Evolutionary conservation across 106 monocot genomes (phyloP), one percentile per base, ranked within the genome.

Genomic region (Allium sativum): DNA sequence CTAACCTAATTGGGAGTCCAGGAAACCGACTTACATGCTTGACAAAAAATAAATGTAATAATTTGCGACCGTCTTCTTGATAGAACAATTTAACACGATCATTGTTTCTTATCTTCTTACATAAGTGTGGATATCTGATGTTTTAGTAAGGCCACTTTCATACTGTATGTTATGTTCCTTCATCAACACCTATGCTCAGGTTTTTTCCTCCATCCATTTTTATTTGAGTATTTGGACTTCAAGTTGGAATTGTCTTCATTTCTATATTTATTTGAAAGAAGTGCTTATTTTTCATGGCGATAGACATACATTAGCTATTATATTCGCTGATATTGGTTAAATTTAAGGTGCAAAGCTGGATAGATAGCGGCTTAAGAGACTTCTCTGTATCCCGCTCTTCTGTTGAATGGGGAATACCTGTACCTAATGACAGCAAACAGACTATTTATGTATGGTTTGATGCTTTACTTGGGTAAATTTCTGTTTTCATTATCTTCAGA

Each of bases 391-490:
- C 96, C 3, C 90, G 90, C n/a, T 76, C 90, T 3, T 96, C 84
- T 41, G 96, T 96, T 64, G 91, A 90, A 20, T 96, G 96, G 96
- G 96, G 96, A 59, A 96, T 96, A 75, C 84, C 90, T 67, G 87
- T 87, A 44, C 96, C 96, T 44, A 76, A 84, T 78, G 96, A 96
- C 55, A 52, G 55, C 42, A 90, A 84, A 22, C 96, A 96, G 66
- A 96, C 96, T 71, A 87, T 96, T 48, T 96, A 96, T 56, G 96
- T 96, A 17, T 96, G 96, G 96, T 96, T 96, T 87, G 96, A 96
- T 81, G 96, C 96, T 72, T 78, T 96, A 52, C 62, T 96, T 22
- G 96, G 96, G 96, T 96, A 91, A 73, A 65, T 5, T 50, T 42
- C 11, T 58, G 21, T 2, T 81, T 58, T 50, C 52, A 43, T 51